Evolutionary conservation across 306 rosid species (phyloP).

Genomic region (Citrullus colocynthis): DNA sequence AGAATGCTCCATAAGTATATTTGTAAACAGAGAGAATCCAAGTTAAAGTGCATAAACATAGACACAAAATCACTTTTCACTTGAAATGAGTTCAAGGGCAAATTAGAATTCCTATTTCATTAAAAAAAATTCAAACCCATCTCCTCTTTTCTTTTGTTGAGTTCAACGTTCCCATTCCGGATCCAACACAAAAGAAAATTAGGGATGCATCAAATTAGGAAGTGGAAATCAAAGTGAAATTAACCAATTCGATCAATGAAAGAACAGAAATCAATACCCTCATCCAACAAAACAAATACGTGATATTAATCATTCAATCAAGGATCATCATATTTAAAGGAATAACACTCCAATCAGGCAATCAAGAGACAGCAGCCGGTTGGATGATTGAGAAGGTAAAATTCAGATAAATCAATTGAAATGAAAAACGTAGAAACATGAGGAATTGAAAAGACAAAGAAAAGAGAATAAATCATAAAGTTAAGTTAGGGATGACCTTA

Average conservation of each 20-base stretch:
- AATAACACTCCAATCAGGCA: background rate
- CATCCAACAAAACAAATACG: background rate
- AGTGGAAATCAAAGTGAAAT: background rate
- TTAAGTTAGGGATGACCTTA: background rate
- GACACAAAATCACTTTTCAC: background rate
- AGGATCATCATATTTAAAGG: background rate
- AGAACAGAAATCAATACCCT: background rate
- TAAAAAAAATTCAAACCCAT: background rate
- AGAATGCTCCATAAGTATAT: conserved; percentile 4
- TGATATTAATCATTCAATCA: background rate
- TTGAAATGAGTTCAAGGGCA: background rate
- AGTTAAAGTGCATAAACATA: background rate
- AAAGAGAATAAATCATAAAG: background rate
- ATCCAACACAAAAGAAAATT: background rate
- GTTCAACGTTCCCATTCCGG: background rate
- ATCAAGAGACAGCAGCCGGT: no score
- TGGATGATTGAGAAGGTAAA: no score
- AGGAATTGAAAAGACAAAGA: background rate
- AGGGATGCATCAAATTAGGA: background rate
- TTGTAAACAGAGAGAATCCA: background rate
- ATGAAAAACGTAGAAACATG: background rate
- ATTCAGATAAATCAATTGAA: background rate
- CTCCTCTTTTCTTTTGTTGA: background rate
- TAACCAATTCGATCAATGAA: background rate
- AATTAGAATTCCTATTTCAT: background rate